Evolutionary conservation across 768 basidiomycete genomes (phyloP), one percentile per base, ranked within the genome.

Genomic region (Hortiboletus campestris): DNA sequence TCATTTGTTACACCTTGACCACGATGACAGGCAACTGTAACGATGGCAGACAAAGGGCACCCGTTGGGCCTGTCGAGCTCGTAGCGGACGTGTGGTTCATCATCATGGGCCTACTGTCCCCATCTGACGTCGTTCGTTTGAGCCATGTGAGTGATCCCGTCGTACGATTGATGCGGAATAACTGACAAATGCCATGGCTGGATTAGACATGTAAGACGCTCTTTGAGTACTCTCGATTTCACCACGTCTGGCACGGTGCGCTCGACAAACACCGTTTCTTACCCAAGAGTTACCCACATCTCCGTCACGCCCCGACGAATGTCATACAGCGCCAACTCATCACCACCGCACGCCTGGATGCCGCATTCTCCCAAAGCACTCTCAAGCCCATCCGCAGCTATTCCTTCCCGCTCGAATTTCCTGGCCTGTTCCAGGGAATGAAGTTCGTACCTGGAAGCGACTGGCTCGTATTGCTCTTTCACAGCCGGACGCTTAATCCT

Each of bases 391-490:
- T 55, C 29, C 51, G 61, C 13, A 70, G 59, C 10, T 59, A 63
- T 34, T 60, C 70, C 19, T 70, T 70, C 19, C 68, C 67, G 4
- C 61, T 70, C 22, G 65, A 67, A 14, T 63, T 71, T 32, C 65
- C 70, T 8, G 68, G 68, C 4, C 55, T 69, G 9, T 69, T 70
- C 49, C 68, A 71, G 51, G 68, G 68, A 32, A 41, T 70, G 52
- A 67, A 60, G 40, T 70, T 72, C 49, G n/a, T 67, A 41, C 63
- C 68, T 10, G 68, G 68, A 9, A 61, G 61, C 38, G 59, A 67
- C 49, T 69, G 68, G 68, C 63, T 69, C 2, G 67, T 69, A 14
- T 46, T 69, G 22, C 60, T 71, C n/a, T 69, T 71, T 41, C 68
- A 69, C 49, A 69, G 68, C 32, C 63, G 70, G 8, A 63, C 55